Conservation (phyloP, 1,284 basidiomycete species). For the Hemileia vastatrix region DNA sequence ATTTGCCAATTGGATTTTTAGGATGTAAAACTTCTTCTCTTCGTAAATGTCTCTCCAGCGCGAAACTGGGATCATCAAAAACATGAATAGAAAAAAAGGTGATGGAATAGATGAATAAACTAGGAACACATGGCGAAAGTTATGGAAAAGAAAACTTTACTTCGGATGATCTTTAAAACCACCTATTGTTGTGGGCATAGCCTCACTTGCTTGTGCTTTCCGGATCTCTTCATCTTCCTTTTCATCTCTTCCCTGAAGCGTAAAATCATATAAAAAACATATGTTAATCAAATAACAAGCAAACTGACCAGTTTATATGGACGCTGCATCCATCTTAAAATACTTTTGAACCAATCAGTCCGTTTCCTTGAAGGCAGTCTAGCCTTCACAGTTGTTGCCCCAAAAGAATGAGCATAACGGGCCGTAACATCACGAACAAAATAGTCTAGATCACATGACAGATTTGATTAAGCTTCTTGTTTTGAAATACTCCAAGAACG, state of each 20-base stretch:
- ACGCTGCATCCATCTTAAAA: slow-evolving; percentile 57
- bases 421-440: slow-evolving; percentile 17
- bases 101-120: background rate
- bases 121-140: background rate
- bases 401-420: slow-evolving; percentile 50
- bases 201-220: slow-evolving; percentile 66
- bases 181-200: slow-evolving; percentile 82
- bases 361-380: slow-evolving; percentile 25
- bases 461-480: background rate
- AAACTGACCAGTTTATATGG: slow-evolving; percentile 67
- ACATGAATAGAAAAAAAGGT: background rate
- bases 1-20: slow-evolving; percentile 70
- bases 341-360: slow-evolving; percentile 36
- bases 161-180: slow-evolving; percentile 96
- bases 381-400: slow-evolving; percentile 52
- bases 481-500: background rate
- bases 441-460: slow-evolving; percentile 7
- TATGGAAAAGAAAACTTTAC: background rate
- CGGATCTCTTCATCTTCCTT: slow-evolving; percentile 87
- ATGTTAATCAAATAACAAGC: background rate
- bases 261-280: background rate
- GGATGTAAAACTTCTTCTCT: slow-evolving; percentile 79
- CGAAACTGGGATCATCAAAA: slow-evolving; percentile 50
- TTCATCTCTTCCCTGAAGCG: slow-evolving; percentile 67
- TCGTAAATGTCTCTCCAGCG: slow-evolving; percentile 76